These are phyloP conservation scores for Phytophthora niederhauseri DNA, from an alignment of 352 stramenopile species.

Conservation along the genomic window DNA sequence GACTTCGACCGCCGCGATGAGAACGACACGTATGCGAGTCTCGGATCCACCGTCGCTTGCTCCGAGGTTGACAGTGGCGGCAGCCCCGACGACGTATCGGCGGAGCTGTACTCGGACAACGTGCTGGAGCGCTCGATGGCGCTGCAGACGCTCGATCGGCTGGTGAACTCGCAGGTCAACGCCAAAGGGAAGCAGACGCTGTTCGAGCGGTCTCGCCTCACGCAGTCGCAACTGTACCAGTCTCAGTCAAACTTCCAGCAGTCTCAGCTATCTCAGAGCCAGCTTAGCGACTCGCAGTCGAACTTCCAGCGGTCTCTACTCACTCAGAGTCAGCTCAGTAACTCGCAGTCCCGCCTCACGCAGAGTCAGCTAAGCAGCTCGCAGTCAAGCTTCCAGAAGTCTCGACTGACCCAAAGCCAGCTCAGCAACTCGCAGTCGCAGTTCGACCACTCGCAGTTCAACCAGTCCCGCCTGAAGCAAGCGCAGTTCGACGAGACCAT, in stretches of 20 bases:
- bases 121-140: conserved; percentile 33
- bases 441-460: conserved; percentile 9
- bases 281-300: conserved; percentile 7
- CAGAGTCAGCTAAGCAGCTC: conserved; percentile 13
- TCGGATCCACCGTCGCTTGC: conserved; percentile 30
- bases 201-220: conserved; percentile 32
- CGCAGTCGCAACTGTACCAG: conserved; percentile 26
- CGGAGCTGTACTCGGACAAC: conserved; percentile 27
- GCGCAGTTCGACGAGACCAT: conserved; percentile 29
- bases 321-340: conserved; percentile 3
- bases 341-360: conserved; percentile 12
- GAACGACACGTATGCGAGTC: conserved; percentile 33
- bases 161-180: conserved; percentile 31
- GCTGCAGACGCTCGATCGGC: conserved; percentile 31
- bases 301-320: conserved; percentile 6
- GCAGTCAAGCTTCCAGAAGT: conserved; percentile 9
- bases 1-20: conserved; percentile 21
- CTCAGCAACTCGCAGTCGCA: conserved; percentile 9
- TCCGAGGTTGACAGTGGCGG: conserved; percentile 32
- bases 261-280: conserved; percentile 10
- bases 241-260: conserved; percentile 10
- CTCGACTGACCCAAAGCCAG: conserved; percentile 5
- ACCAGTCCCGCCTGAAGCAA: conserved; percentile 29
- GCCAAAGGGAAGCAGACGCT: conserved; percentile 4
- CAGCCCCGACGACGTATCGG: conserved; percentile 29